Evolutionary conservation across 2,329 filamentous ascomycete genomes (phyloP), one percentile per base, ranked within the genome.

Genomic region (Neonectria magnoliae): DNA sequence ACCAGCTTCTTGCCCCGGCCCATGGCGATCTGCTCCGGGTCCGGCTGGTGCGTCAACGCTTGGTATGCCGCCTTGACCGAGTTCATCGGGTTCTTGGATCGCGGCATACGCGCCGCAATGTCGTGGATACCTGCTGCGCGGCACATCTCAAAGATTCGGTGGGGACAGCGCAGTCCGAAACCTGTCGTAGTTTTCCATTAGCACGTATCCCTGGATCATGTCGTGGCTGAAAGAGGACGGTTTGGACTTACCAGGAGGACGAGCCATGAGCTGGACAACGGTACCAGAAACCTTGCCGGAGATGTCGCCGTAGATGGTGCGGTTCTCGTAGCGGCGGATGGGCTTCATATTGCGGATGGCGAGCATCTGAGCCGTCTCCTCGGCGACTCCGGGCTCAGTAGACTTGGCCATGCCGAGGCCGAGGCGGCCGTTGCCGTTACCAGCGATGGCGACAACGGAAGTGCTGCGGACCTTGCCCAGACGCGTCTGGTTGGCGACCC

Each of bases 1-100:
- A 99, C 94, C 76, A 99, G 79, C 87, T 99, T 99, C 87, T 93
- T 95, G 66, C 96, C 95, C 69, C 94, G 84, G 57, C 93, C 95
- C 54, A 92, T 87, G 61, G 96, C 96, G 76, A 99, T 91, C 76
- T 95, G 90, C 78, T 98, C 93, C 31, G 96, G 96, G 76, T 97
- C 85, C 66, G 88, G 88, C 83, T 99, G 96, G 82, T 85, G 91
- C 79, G 88, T 87, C 67, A 99, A 84, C 5, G 94, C 95, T 79
- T 95, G 80, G 80, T 92, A 93, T 44, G 93, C 88, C 14, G 96
- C 96, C 83, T 98, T 98, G 81, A 97, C 92, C 18, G 94, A 93
- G 84, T 99, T 99, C 94, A 98, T 97, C 72, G 94, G 93, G 85
- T 97, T 98, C 75, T 94, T 89, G 67, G 93, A 93, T 50, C 95